Base-by-base conservation (phyloP, 2,329 filamentous ascomycete genomes). In the Helicocarpus griseus region DNA sequence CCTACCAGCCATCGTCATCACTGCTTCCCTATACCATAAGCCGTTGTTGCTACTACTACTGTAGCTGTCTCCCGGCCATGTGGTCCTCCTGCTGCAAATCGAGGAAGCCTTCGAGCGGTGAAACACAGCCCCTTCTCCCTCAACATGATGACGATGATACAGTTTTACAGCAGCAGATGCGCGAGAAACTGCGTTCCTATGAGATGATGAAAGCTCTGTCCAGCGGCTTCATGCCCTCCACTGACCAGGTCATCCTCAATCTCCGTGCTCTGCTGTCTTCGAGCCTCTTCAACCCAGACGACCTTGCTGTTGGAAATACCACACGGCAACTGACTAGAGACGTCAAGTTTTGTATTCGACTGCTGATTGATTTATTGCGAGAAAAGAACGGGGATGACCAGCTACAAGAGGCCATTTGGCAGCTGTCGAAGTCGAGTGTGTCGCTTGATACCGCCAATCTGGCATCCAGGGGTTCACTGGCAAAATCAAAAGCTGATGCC, bases 331-430 rank as follows among this genome's bases (percentile, higher is more conserved):
- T 97, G 22, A 75, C 87, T 49, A 83, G 84, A 54, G 85, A 85
- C 62, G 75, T 77, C 46, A 87, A 85, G 64, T 76, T 85, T 58
- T 91, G 82, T 79, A 73, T 96, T 6, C 78, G 82, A 52, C 78
- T 90, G 53, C 82, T 95, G 65, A 91, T 94, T 60, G 81, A 88
- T n/a, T 70, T 95, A 5, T 66, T 96, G 43, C 76, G 81, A 51
- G 77, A 89, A 68, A 97, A 96, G 73, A 96, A 96, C 66, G 73
- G 76, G 55, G 69, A 80, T 14, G 89, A 97, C 67, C 86, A 95
- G 65, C 80, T 97, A 17, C 91, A 97, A 66, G 88, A 96, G 61
- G 87, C 96, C 57, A 75, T 95, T 36, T 96, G 89, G 89, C 89
- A 85, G 60, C 68, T 95, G 44, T 74, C 82, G 56, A 85, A 87